A percentile compares a stretch with the other conserved stretches of the same genome.
These are phyloP conservation scores for Nothopassalora personata DNA, from an alignment of 2,329 filamentous ascomycete species.

Conservation along the genomic window DNA sequence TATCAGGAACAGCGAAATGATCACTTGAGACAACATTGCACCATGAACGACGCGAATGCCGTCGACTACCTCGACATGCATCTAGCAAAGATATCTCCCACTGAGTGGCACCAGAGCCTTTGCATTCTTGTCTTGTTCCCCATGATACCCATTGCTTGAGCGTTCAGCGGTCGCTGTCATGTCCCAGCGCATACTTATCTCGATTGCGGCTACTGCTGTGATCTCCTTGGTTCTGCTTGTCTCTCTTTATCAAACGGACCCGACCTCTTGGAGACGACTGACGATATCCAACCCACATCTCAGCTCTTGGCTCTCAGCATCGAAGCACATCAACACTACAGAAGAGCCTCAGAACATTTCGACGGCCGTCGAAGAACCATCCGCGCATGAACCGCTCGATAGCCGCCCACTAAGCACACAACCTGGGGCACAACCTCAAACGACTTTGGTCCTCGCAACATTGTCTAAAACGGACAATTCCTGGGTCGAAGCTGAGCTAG, in stretches of 20 bases:
- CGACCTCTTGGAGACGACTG: neutral
- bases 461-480: conserved; percentile 9
- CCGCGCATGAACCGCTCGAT: neutral
- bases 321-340: neutral
- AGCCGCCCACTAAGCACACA: neutral
- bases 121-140: neutral
- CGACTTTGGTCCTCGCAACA: conserved; percentile 18
- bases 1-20: neutral
- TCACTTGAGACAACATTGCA: neutral
- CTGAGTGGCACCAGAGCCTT: neutral
- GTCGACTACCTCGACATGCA: neutral
- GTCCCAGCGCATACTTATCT: neutral
- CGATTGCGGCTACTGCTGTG: neutral
- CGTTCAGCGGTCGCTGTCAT: neutral
- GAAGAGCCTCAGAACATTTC: neutral
- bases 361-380: neutral
- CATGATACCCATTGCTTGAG: neutral
- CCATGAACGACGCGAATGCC: neutral
- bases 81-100: neutral
- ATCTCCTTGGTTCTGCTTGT: conserved; percentile 2
- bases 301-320: neutral
- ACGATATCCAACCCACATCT: neutral
- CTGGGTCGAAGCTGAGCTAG: conserved; percentile 17
- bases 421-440: conserved; percentile 1
- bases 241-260: neutral